phyloP scores from a whole-genome alignment of 768 basidiomycete genomes.

The Antrodiella citrinella region DNA sequence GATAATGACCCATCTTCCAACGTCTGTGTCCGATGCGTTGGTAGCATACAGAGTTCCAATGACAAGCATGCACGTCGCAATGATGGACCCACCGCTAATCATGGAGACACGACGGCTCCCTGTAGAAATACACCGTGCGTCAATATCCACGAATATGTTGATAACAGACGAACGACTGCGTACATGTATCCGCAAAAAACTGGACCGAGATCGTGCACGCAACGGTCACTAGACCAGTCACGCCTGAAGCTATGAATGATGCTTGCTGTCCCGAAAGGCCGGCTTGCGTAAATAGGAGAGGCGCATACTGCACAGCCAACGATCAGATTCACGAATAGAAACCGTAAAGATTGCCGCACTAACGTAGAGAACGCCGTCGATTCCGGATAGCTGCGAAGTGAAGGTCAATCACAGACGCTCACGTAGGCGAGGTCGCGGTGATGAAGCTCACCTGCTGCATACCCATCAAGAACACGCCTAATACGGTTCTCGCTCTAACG shows the following conservation, averaged over 20 bases:
- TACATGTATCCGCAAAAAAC: constrained; percentile 33
- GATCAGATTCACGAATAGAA: neutral
- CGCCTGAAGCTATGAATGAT: constrained; percentile 42
- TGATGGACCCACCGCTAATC: constrained; percentile 35
- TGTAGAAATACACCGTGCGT: constrained; percentile 7
- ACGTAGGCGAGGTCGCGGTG: no score
- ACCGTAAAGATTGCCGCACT: constrained; percentile 2
- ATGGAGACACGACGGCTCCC: constrained; percentile 30
- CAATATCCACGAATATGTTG: no score
- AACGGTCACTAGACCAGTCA: constrained; percentile 39
- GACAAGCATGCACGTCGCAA: constrained; percentile 30
- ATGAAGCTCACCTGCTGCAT: constrained; percentile 35
- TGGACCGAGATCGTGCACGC: constrained; percentile 30
- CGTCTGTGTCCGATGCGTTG: constrained; percentile 21
- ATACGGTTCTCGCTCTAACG: constrained; percentile 26
- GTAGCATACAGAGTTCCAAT: constrained; percentile 38
- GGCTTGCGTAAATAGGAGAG: constrained; percentile 40
- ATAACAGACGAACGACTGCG: no score
- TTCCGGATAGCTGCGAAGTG: constrained; percentile 28
- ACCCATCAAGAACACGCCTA: constrained; percentile 36
- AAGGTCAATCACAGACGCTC: constrained; percentile 7
- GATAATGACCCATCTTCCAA: constrained; percentile 33
- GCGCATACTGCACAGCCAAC: constrained; percentile 28
- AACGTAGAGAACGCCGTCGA: constrained; percentile 28
- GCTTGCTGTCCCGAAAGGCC: constrained; percentile 40